Percentiles rank a stretch among this genome's conserved stretches.
Conservation (phyloP, 129 eudicot genomes). For the Mikania micrantha region DNA sequence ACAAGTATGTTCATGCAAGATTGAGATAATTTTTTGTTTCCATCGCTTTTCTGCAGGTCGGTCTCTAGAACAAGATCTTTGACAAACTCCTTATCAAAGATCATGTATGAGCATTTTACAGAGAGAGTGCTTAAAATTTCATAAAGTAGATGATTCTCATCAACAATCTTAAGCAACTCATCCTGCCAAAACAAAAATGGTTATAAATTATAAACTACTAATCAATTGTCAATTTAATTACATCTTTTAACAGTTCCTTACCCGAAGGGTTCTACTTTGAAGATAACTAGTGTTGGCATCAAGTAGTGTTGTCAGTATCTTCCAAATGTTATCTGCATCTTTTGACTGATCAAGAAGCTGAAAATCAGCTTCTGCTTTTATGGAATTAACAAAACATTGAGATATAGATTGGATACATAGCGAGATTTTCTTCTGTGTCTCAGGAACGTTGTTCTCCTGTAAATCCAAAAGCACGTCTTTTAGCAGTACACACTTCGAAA, state of each 20-base stretch:
- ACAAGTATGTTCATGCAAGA: constrained; percentile 80
- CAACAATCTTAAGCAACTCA: constrained; percentile 64
- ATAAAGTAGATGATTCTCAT: constrained; percentile 63
- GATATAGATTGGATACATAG: constrained; percentile 61
- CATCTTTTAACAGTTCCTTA: constrained; percentile 22
- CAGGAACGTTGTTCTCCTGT: constrained; percentile 66
- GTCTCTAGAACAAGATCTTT: constrained; percentile 71
- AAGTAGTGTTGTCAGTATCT: constrained; percentile 51
- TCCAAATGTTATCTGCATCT: constrained; percentile 75
- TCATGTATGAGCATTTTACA: constrained; percentile 75
- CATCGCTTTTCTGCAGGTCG: constrained; percentile 49
- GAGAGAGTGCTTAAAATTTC: constrained; percentile 68
- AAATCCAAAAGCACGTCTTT: constrained; percentile 14
- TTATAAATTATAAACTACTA: constrained; percentile 4
- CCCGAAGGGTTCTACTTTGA: constrained; percentile 59
- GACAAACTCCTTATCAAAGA: constrained; percentile 81
- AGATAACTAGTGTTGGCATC: constrained; percentile 60
- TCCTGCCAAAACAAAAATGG: constrained; percentile 38
- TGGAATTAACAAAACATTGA: constrained; percentile 68
- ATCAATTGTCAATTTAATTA: background rate
- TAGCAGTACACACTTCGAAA: constrained; percentile 5
- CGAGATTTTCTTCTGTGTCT: constrained; percentile 55
- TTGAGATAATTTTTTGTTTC: constrained; percentile 38
- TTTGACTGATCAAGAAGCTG: constrained; percentile 74
- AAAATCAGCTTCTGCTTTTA: constrained; percentile 71